Base-by-base conservation (phyloP, 192 early-diverging fungal species). In the Linnemannia exigua region DNA sequence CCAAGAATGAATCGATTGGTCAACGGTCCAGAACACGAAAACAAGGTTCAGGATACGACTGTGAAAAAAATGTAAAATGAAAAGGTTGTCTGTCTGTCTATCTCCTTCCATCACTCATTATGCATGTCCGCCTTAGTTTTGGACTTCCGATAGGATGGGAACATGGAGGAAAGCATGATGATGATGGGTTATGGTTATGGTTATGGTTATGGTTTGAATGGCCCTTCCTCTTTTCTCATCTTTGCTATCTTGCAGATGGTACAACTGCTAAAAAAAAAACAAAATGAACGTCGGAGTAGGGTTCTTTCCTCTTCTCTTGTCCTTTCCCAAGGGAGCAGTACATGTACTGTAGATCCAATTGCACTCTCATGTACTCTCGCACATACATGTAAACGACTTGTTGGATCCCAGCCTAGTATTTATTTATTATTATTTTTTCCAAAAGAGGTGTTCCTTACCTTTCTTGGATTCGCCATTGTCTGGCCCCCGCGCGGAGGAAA, bases 401-500 rank as follows among this genome's bases (percentile, higher is more conserved):
- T 61, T 61, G 25, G 9, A 9, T 5, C 54, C 25, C 54, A 28
- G 54, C n/a, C n/a, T 22, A 22, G 3, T 52, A 16, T 50, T 50
- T 17, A 15, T 50, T 17, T 50, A 5, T 50, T 50, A 19, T 17
- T 50, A 5, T 50, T 50, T 4, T 20, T 54, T 54, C 3, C n/a
- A 11, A 44, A 44, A 44, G 41, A 44, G 41, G 41, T 58, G 9
- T 31, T 63, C n/a, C 4, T 63, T 63, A 12, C 58, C 58, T 63
- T 63, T 63, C 58, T 63, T n/a, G 58, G 58, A 25, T n/a, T 25
- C 25, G 25, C 25, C 54, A 11, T 61, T 16, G 58, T 63, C 58
- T n/a, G n/a, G n/a, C n/a, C n/a, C n/a, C n/a, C n/a, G n/a, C 58
- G 58, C 58, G 58, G 58, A 63, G 58, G 58, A 63, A 58, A 58